These are phyloP conservation scores for Hypholoma sublateritium DNA, from an alignment of 768 basidiomycete species.

Conservation along the genomic window DNA sequence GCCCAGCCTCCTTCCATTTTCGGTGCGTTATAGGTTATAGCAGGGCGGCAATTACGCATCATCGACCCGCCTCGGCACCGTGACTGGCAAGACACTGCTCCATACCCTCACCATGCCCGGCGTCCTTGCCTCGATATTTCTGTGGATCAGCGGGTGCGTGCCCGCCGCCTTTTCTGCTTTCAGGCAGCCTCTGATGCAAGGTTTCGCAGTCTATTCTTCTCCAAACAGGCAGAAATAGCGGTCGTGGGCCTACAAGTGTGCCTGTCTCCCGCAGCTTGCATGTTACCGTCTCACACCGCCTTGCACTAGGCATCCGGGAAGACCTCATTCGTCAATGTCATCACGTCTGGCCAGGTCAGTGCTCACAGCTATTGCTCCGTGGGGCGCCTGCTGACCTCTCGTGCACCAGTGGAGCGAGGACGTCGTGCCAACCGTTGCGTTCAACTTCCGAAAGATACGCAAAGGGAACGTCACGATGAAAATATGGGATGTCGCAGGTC, in stretches of 20 bases:
- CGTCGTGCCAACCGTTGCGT: constrained; percentile 94
- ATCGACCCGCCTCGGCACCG: not conserved
- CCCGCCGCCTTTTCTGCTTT: not conserved
- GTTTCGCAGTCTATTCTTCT: constrained; percentile 74
- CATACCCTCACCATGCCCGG: constrained; percentile 30
- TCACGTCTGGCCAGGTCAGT: constrained; percentile 78
- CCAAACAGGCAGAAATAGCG: constrained; percentile 84
- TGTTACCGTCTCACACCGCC: not conserved
- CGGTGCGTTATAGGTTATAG: too few relatives aligned
- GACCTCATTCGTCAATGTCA: constrained; percentile 91
- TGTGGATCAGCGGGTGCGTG: constrained; percentile 45
- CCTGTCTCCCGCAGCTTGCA: not conserved
- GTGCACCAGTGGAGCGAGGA: constrained; percentile 84
- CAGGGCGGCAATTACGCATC: not conserved
- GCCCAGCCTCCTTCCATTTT: too few relatives aligned
- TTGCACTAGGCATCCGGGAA: constrained; percentile 81
- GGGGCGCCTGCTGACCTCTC: constrained; percentile 8
- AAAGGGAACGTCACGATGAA: constrained; percentile 91
- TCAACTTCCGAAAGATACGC: constrained; percentile 85
- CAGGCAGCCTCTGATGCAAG: not conserved
- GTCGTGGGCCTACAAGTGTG: constrained; percentile 87
- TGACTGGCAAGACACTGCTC: not conserved
- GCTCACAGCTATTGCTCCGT: not conserved
- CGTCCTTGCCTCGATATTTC: constrained; percentile 41
- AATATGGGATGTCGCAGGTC: constrained; percentile 94